Evolutionary conservation across 2,329 filamentous ascomycete species (phyloP).

Genomic region (Diaporthe velutina): DNA sequence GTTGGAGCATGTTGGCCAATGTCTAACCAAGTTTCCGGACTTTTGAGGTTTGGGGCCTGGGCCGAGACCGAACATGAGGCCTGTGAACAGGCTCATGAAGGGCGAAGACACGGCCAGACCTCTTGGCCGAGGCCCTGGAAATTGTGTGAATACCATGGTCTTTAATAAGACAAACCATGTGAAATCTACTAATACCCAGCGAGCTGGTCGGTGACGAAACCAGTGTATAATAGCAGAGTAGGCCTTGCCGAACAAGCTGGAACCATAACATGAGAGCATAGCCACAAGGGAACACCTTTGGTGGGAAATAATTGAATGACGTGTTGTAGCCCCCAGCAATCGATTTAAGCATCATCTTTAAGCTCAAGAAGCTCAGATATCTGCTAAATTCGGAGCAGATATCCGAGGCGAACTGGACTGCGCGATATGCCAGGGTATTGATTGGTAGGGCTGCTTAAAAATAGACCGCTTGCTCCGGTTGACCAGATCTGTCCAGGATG

Average conservation of each 20-base stretch:
- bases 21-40: background rate
- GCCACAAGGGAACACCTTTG: background rate
- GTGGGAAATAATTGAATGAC: background rate
- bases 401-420: background rate
- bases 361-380: background rate
- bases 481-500: constrained; percentile 16
- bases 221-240: too few relatives aligned
- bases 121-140: background rate
- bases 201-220: background rate
- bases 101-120: background rate
- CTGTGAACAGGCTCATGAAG: background rate
- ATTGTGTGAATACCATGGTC: background rate
- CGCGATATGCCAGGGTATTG: background rate
- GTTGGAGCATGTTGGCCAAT: background rate
- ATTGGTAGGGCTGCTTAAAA: constrained; percentile 8
- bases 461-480: background rate
- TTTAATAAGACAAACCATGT: background rate
- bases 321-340: background rate
- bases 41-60: background rate
- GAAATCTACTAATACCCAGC: rapidly evolving
- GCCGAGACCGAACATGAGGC: background rate
- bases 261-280: background rate
- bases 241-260: background rate
- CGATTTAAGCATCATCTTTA: background rate
- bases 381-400: constrained; percentile 8